phyloP scores from a whole-genome alignment of 495 filamentous ascomycete genomes.

The Aspergillus incahuasiensis region DNA sequence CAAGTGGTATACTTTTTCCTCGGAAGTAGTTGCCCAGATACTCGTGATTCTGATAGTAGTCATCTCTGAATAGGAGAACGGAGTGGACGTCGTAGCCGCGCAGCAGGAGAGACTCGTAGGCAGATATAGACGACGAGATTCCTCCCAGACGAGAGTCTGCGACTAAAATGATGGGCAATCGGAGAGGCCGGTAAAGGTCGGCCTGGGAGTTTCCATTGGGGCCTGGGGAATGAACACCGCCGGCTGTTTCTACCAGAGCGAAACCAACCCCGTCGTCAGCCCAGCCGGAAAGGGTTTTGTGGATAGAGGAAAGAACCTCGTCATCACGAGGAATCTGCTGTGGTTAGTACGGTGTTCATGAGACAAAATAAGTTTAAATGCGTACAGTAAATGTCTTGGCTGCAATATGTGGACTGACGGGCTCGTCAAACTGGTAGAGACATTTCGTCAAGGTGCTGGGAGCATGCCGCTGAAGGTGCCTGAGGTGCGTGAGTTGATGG shows the following conservation, averaged over 20 bases:
- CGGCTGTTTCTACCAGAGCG: conserved; percentile 70
- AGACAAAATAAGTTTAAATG: background rate
- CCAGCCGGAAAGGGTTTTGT: conserved; percentile 41
- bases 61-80: conserved; percentile 59
- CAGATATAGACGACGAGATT: conserved; percentile 68
- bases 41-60: conserved; percentile 57
- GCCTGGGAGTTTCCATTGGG: conserved; percentile 71
- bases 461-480: conserved; percentile 55
- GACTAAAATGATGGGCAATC: conserved; percentile 67
- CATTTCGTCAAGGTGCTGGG: conserved; percentile 49
- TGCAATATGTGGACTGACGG: conserved; percentile 71
- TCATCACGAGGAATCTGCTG: conserved; percentile 43
- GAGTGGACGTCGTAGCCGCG: conserved; percentile 70
- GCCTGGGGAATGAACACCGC: conserved; percentile 68
- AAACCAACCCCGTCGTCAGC: conserved; percentile 33
- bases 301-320: conserved; percentile 42
- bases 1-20: conserved; percentile 50
- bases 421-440: conserved; percentile 64
- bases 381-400: conserved; percentile 37
- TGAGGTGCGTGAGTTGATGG: conserved; percentile 17
- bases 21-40: conserved; percentile 62
- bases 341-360: conserved; percentile 1
- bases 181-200: conserved; percentile 65
- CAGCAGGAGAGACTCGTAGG: conserved; percentile 66
- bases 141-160: conserved; percentile 68